A percentile compares a stretch with the other conserved stretches of the same genome.
phyloP scores from a whole-genome alignment of 768 basidiomycete species.

The Pleurotus sapidus region DNA sequence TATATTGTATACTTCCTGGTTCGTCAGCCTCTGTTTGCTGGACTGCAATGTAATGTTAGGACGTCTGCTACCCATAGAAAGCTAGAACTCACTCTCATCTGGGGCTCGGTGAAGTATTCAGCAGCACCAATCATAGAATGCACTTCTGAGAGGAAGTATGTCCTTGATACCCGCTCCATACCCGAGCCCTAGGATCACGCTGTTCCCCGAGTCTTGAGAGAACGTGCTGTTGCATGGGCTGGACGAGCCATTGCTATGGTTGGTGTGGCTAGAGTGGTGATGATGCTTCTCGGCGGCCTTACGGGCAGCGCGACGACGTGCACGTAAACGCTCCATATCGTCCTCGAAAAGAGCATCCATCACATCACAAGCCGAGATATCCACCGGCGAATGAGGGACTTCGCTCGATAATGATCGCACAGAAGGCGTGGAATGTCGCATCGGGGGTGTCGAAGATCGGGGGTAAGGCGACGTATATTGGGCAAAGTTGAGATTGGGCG shows the following conservation, averaged over 20 bases:
- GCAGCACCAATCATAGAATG: slow-evolving; percentile 95
- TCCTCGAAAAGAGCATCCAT: slow-evolving; percentile 91
- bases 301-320: slow-evolving; percentile 46
- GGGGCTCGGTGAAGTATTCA: slow-evolving; percentile 97
- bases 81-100: slow-evolving; percentile 77
- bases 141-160: slow-evolving; percentile 84
- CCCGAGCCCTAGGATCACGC: slow-evolving; percentile 72
- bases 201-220: slow-evolving; percentile 69
- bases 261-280: slow-evolving; percentile 30
- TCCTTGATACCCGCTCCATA: slow-evolving; percentile 82
- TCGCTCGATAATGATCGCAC: slow-evolving; percentile 26
- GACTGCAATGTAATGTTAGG: slow-evolving; percentile 15
- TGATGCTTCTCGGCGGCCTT: slow-evolving; percentile 33
- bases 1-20: slow-evolving; percentile 90
- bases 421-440: slow-evolving; percentile 14
- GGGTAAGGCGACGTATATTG: slow-evolving; percentile 79
- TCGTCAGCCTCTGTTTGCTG: slow-evolving; percentile 96
- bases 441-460: slow-evolving; percentile 42
- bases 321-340: slow-evolving; percentile 87
- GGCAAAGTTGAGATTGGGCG: slow-evolving; percentile 75
- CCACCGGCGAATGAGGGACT: slow-evolving; percentile 32
- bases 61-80: not conserved
- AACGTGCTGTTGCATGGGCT: slow-evolving; percentile 79
- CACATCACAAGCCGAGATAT: slow-evolving; percentile 73
- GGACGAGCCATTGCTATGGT: slow-evolving; percentile 38